Base-by-base conservation (phyloP, 768 basidiomycete species). In the Mycena vitilis region DNA sequence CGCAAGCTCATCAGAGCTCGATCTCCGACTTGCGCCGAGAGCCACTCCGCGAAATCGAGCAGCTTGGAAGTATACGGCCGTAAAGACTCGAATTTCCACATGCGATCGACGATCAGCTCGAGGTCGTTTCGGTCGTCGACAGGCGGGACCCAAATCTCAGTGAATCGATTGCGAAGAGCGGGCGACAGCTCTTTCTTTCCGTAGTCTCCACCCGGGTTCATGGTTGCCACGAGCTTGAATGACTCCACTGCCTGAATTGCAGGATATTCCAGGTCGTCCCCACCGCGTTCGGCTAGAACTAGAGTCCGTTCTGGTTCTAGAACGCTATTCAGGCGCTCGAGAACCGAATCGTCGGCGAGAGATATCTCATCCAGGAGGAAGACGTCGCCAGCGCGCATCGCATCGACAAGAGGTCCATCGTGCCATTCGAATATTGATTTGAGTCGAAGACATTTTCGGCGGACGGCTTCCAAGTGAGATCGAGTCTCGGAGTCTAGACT, bases 191-290 rank as follows among this genome's bases (percentile, higher is more conserved):
- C 98, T 77, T 99, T 99, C 84, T 99, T 99, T 25, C 98, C 98
- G 74, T 96, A 99, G 75, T 99, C 98, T 16, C 98, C 98, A 22
- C 98, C 98, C 0, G 98, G 98, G 77, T 99, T 99, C 98, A 99
- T 99, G 4, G 98, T 99, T 3, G 98, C 95, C 0, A 98, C 84
- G 44, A 99, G 88, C 76, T 96, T 92, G 85, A 99, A 99, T 1
- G 80, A 81, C 5, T 85, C 80, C 9, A 81, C 76, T 10, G 95
- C 96, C 22, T 79, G 82, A 48, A 99, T 83, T 9, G 85, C 84
- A 37, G 91, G 87, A 69, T 91, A 84, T 38, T 90, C 90, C 13
- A 88, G 82, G 67, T 91, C 88, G 49, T 86, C 87, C 13, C 95
- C 95, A 1, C 96, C 95, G 53, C 91, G 92, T 78, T 99, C 98